A percentile compares a stretch with the other conserved stretches of the same genome.
phyloP scores from a whole-genome alignment of 176 grass and related monocot genomes.

The Rhynchospora pubera region DNA sequence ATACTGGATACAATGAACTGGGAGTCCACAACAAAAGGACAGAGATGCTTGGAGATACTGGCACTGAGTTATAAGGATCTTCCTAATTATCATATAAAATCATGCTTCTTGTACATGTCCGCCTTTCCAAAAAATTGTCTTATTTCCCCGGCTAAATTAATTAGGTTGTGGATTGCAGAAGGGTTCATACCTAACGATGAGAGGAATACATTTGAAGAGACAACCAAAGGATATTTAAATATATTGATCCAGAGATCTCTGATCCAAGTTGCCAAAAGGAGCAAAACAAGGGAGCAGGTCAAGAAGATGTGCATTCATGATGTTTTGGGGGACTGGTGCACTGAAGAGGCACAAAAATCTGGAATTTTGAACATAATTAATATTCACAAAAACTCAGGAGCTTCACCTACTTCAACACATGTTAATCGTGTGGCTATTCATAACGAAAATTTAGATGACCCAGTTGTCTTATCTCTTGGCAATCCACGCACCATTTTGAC shows the following conservation, averaged over 20 bases:
- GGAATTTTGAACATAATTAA: conserved; percentile 12
- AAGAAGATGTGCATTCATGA: conserved; percentile 27
- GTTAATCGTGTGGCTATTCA: conserved; percentile 2
- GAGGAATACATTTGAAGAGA: conserved; percentile 19
- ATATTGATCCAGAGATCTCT: conserved; percentile 28
- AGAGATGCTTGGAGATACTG: conserved; percentile 18
- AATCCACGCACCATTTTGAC: conserved; percentile 15
- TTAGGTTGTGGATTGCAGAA: conserved; percentile 21
- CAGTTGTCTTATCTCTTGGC: background rate
- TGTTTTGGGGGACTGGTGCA: conserved; percentile 30
- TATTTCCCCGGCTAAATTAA: background rate
- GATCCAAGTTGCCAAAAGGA: conserved; percentile 25
- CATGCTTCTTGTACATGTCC: conserved; percentile 19
- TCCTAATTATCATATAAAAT: conserved; percentile 11
- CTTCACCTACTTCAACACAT: too few species aligned
- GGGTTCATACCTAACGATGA: conserved; percentile 15
- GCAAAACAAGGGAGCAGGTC: background rate
- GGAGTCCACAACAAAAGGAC: conserved; percentile 18
- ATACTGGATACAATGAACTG: conserved; percentile 19
- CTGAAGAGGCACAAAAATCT: conserved; percentile 20
- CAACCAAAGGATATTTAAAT: background rate
- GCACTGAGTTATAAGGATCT: conserved; percentile 23
- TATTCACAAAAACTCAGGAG: too few species aligned
- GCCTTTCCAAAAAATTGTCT: background rate
- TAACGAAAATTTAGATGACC: conserved; percentile 8